Conservation (phyloP, 495 filamentous ascomycete species). For the Bacidia rubella region DNA sequence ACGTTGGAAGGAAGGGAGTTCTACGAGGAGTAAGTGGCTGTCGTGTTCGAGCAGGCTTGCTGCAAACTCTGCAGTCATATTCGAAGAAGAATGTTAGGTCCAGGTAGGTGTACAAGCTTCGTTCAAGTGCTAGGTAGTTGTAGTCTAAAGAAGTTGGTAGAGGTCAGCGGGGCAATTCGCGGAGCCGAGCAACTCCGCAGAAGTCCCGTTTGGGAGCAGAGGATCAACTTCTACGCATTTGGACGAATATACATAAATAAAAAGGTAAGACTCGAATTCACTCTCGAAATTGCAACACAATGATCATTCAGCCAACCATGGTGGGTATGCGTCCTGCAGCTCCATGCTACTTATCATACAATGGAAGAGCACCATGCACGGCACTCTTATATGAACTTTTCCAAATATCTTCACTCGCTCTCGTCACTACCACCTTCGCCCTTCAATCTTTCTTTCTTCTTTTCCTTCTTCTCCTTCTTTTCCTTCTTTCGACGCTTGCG, state of each 20-base stretch:
- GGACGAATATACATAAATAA: no score
- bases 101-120: neutral
- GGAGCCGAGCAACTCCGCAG: no score
- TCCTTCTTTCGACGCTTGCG: conserved; percentile 65
- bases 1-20: neutral
- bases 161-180: no score
- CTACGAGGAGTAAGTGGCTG: conserved; percentile 57
- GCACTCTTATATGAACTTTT: no score
- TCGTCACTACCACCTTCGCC: conserved; percentile 32
- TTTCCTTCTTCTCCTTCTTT: conserved; percentile 59
- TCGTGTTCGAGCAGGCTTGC: conserved; percentile 62
- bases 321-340: neutral
- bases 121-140: no score
- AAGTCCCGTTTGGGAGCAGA: no score
- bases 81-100: neutral
- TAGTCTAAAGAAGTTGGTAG: neutral
- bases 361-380: neutral
- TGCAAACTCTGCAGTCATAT: conserved; percentile 39
- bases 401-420: no score
- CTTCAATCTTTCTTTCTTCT: conserved; percentile 41
- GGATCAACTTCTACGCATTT: neutral
- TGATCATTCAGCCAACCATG: neutral
- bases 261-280: no score
- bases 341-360: neutral
- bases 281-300: no score